A percentile compares a stretch with the other conserved stretches of the same genome.
These are phyloP conservation scores for Sugiyamaella novakii DNA, from an alignment of 1,139 yeast species.

Conservation along the genomic window DNA sequence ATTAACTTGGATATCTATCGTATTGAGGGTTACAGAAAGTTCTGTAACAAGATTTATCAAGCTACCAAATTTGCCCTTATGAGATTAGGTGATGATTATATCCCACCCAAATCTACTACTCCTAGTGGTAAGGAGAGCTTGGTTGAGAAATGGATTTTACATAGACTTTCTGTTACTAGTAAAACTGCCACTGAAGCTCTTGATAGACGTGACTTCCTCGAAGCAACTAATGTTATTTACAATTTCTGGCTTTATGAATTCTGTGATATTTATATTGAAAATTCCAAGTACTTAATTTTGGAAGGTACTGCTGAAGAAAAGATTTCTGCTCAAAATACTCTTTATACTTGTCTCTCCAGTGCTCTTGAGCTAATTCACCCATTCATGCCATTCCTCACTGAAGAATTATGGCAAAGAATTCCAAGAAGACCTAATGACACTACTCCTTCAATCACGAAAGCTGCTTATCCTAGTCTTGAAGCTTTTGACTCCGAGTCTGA, in stretches of 20 bases:
- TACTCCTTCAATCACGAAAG: constrained; percentile 72
- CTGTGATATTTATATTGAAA: constrained; percentile 97
- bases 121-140: constrained; percentile 80
- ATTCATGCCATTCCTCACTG: constrained; percentile 96
- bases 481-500: constrained; percentile 67
- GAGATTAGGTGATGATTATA: constrained; percentile 86
- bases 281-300: constrained; percentile 86
- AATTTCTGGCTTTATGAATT: constrained; percentile 92
- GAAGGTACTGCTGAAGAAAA: constrained; percentile 86
- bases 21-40: constrained; percentile 98
- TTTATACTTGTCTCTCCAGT: constrained; percentile 89
- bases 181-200: constrained; percentile 64
- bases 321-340: constrained; percentile 89
- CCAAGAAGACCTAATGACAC: constrained; percentile 81
- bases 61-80: constrained; percentile 96
- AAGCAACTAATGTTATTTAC: constrained; percentile 82
- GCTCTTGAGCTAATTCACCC: constrained; percentile 94
- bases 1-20: constrained; percentile 94
- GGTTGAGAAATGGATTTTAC: constrained; percentile 96
- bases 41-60: constrained; percentile 98
- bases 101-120: constrained; percentile 66
- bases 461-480: constrained; percentile 69
- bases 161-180: constrained; percentile 74
- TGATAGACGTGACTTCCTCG: constrained; percentile 86
- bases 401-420: constrained; percentile 98